Evolutionary conservation across 768 basidiomycete species (phyloP).

Genomic region (Suillus subluteus): DNA sequence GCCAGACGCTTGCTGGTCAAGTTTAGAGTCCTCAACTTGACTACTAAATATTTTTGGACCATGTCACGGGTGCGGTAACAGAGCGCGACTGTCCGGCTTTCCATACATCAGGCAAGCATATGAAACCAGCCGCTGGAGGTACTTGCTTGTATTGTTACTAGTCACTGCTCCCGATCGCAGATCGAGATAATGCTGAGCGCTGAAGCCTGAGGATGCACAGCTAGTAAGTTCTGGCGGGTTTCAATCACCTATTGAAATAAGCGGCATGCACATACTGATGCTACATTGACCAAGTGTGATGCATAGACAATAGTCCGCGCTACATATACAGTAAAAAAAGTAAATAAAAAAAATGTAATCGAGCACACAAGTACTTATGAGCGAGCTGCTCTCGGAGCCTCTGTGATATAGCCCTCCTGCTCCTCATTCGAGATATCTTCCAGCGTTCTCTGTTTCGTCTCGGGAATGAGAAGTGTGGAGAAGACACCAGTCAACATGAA

Average conservation of each 20-base stretch:
- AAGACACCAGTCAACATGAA: slow-evolving; percentile 88
- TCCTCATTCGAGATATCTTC: slow-evolving; percentile 78
- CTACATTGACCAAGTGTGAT: background rate
- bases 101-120: too few relatives aligned
- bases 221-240: background rate
- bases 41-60: too few relatives aligned
- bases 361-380: background rate
- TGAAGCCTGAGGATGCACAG: background rate
- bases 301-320: slow-evolving; percentile 1
- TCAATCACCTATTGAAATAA: background rate
- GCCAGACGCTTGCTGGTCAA: too few relatives aligned
- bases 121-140: too few relatives aligned
- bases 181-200: background rate
- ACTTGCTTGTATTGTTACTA: too few relatives aligned
- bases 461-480: slow-evolving; percentile 80
- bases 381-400: too few relatives aligned
- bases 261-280: background rate
- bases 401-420: slow-evolving; percentile 59
- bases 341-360: background rate
- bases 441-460: slow-evolving; percentile 68
- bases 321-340: background rate
- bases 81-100: too few relatives aligned
- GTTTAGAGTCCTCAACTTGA: too few relatives aligned
- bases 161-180: too few relatives aligned
- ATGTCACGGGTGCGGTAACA: too few relatives aligned